Base-by-base conservation (phyloP, 768 basidiomycete genomes). In the Tricholoma sp. region DNA sequence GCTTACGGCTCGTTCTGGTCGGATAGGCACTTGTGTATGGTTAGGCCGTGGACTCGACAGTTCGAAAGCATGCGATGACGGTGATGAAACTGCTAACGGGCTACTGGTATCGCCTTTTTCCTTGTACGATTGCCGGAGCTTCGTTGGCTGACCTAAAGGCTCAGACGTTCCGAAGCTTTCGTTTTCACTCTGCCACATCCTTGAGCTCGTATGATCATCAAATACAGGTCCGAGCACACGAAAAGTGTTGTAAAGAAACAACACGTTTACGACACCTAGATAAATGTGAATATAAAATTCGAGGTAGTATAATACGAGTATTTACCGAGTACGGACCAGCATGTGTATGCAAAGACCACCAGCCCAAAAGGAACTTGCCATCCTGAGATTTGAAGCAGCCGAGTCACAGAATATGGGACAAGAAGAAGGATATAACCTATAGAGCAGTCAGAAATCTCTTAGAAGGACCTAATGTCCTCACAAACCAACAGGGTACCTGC, bases 201-300 rank as follows among this genome's bases (percentile, higher is more conserved):
- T 69, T n/a, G 69, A 65, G 18, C 60, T 57, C 4, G 31, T 5
- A 31, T 10, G 67, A 57, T 32, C 7, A 57, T 77, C 70, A 61
- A 85, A 77, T 20, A 79, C 79, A 24, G 80, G 80, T 8, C 75
- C 73, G 33, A 91, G 70, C 51, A 87, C 76, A 9, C 82, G 80
- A 65, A 88, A 80, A 9, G 84, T 88, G 64, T 86, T 88, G 72
- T 79, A 82, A 29, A 89, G 75, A n/a, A 90, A 72, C 8, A 78
- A 56, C 28, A 86, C 85, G 62, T 90, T 85, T 20, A 81, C 80
- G 28, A 84, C 61, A 42, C 86, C 89, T 91, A 15, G 50, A 29
- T 42, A n/a, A 55, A 10, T 50, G 12, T 36, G 37, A 52, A 42
- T 20, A 36, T 9, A 18, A 33, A 31, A 2, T 20, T n/a, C 20